phyloP scores from a whole-genome alignment of 1,284 basidiomycete species.

The Ganoderma resinaceum region DNA sequence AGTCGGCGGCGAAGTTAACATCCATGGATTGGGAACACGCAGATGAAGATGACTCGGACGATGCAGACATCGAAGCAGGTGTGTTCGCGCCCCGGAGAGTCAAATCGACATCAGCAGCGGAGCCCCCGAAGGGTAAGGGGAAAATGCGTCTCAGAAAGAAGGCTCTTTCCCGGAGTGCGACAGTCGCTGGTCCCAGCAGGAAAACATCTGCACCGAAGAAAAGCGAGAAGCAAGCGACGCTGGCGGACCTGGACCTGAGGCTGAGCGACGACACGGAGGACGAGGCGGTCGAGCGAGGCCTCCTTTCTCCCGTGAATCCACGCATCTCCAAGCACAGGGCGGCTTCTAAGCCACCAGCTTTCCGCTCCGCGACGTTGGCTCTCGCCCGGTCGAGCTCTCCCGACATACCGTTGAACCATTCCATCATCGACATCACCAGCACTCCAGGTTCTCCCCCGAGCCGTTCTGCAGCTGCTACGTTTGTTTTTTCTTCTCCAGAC shows the following conservation, averaged over 20 bases:
- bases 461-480: constrained; percentile 18
- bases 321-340: background rate
- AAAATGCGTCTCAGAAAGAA: constrained; percentile 38
- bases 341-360: constrained; percentile 6
- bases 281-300: constrained; percentile 53
- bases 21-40: constrained; percentile 56
- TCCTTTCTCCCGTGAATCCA: constrained; percentile 17
- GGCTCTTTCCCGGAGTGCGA: constrained; percentile 33
- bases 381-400: constrained; percentile 22
- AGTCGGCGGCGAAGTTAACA: constrained; percentile 31
- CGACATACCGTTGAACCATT: constrained; percentile 15
- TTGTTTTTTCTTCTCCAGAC: constrained; percentile 25
- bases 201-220: constrained; percentile 41
- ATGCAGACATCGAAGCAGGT: constrained; percentile 64
- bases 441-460: constrained; percentile 17
- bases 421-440: constrained; percentile 16
- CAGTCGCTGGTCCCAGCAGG: constrained; percentile 14
- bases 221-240: constrained; percentile 33
- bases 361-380: constrained; percentile 1
- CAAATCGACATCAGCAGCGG: constrained; percentile 49
- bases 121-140: constrained; percentile 28
- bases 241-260: constrained; percentile 44
- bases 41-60: constrained; percentile 67
- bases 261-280: constrained; percentile 64
- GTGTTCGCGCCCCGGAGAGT: constrained; percentile 55